A percentile compares a stretch with the other conserved stretches of the same genome.
These are phyloP conservation scores for Phialophora expanda DNA, from an alignment of 2,329 filamentous ascomycete species.

Conservation along the genomic window DNA sequence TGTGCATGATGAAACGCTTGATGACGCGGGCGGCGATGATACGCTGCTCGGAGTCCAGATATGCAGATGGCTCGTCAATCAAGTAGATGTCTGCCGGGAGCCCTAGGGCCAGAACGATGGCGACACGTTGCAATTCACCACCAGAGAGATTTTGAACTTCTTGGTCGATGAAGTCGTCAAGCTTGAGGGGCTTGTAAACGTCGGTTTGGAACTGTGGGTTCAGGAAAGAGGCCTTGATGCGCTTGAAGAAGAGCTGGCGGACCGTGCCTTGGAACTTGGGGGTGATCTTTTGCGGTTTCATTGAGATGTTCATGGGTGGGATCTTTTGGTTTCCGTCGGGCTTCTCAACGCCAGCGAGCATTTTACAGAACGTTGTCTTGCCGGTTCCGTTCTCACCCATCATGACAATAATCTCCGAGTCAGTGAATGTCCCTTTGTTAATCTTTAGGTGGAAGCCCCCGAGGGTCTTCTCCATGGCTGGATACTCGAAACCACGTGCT, in stretches of 20 bases:
- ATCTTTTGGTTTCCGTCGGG: constrained; percentile 80
- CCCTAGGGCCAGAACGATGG: constrained; percentile 94
- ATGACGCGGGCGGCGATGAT: constrained; percentile 96
- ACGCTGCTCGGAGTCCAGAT: constrained; percentile 98
- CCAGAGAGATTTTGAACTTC: constrained; percentile 99
- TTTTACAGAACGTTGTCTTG: constrained; percentile 98
- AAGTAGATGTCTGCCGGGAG: constrained; percentile 97
- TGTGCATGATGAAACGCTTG: constrained; percentile 99
- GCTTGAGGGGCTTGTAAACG: constrained; percentile 98
- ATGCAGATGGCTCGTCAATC: constrained; percentile 96
- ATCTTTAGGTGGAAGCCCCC: constrained; percentile 85
- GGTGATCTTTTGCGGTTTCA: constrained; percentile 99
- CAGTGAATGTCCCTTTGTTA: constrained; percentile 85
- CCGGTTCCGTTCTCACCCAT: constrained; percentile 99
- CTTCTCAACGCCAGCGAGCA: constrained; percentile 91
- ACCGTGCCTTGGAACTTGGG: constrained; percentile 98
- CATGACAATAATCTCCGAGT: constrained; percentile 99
- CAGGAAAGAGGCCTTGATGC: constrained; percentile 96
- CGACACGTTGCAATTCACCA: constrained; percentile 99
- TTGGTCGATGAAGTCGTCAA: constrained; percentile 99
- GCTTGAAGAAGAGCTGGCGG: constrained; percentile 98
- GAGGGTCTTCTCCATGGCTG: constrained; percentile 88
- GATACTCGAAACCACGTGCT: constrained; percentile 83
- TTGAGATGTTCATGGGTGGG: constrained; percentile 94
- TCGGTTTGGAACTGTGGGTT: constrained; percentile 99